Base-by-base conservation (phyloP, 2,329 filamentous ascomycete species). In the Orbilia oligospora region DNA sequence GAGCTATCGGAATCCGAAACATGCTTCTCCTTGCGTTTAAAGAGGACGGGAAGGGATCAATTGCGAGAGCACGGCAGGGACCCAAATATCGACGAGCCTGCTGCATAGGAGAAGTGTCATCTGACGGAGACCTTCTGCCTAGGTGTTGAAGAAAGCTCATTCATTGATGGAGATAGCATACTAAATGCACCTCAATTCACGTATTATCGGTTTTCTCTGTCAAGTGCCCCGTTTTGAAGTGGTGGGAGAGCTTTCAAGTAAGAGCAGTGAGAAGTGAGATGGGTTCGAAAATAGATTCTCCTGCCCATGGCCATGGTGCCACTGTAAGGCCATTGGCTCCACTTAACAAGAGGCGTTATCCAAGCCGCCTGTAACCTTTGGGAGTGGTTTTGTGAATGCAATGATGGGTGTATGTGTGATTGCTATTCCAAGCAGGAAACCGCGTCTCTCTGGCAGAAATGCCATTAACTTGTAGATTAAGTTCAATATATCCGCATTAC, bases 291-390 rank as follows among this genome's bases (percentile, higher is more conserved):
- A 76, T 76, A 76, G 72, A 76, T 44, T 65, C 27, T 44, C 38
- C 38, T 41, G 38, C 38, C 38, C 9, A 41, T 33, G 53, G 24
- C 6, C 66, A 64, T 76, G 65, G 66, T 76, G 56, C 66, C 72
- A 76, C 65, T 70, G 66, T 70, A 56, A 56, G 72, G 65, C 38
- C 72, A 76, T 71, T 71, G 72, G 65, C 48, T 70, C 72, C 66
- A 64, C 72, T 61, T 51, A 49, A 51, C 49, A 3, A 33, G 63
- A 20, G 20, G 56, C 48, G 24, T 63, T 41, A 18, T 67, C 24
- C 63, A 61, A 66, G 38, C 69, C 69, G 69, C 49, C 61, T 72
- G 69, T 51, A 71, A 71, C 68, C 68, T 51, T 51, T 71, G 10
- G n/a, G 49, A 41, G 46, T 67, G 48, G 66, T 58, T 36, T 14